Conservation (phyloP, 192 early-diverging fungal species). For the Podila verticillata region DNA sequence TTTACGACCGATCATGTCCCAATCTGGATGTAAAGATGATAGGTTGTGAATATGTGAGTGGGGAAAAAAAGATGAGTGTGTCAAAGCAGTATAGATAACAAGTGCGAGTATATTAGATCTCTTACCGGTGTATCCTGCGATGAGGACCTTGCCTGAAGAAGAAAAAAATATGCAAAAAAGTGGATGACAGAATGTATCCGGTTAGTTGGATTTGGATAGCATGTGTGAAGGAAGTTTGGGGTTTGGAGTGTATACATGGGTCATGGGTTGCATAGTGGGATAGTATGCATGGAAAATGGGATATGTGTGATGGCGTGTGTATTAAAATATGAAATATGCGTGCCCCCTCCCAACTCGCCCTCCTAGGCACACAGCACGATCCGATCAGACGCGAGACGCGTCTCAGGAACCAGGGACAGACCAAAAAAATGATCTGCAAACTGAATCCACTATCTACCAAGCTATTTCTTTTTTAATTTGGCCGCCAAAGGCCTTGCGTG, state of each 20-base stretch:
- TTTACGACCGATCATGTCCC: constrained; percentile 53
- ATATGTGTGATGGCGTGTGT: too few relatives aligned
- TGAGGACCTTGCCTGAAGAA: constrained; percentile 42
- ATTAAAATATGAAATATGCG: too few relatives aligned
- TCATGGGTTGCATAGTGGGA: too few relatives aligned
- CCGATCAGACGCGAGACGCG: neutral
- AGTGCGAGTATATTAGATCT: neutral
- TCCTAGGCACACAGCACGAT: neutral
- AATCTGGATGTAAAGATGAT: constrained; percentile 17
- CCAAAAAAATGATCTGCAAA: neutral
- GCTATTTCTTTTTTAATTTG: too few relatives aligned
- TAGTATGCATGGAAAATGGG: too few relatives aligned
- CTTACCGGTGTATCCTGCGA: constrained; percentile 42
- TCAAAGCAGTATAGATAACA: neutral
- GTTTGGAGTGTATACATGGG: too few relatives aligned
- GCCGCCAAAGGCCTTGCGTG: too few relatives aligned
- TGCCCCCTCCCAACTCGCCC: too few relatives aligned
- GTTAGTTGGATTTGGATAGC: neutral
- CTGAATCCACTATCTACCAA: too few relatives aligned
- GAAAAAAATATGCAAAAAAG: neutral
- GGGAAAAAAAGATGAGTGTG: neutral
- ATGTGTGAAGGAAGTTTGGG: too few relatives aligned
- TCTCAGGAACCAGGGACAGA: constrained; percentile 4
- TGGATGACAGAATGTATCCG: neutral
- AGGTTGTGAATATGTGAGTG: neutral